Evolutionary conservation across 495 filamentous ascomycete species (phyloP).

Genomic region (Penicillium pancosmium): DNA sequence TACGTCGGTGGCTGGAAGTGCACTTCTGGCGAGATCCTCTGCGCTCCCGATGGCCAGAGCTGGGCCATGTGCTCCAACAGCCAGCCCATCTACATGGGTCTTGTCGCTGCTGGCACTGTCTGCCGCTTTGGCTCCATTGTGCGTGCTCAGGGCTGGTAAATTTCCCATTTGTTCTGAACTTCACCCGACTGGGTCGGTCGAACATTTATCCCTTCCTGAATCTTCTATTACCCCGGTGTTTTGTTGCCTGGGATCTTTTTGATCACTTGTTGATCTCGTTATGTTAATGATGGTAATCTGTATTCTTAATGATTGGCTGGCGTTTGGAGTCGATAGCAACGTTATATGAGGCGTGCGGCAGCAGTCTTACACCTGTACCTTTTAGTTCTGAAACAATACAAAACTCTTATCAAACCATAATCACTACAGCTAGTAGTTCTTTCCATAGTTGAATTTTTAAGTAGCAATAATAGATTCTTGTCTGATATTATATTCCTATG

Average conservation of each 20-base stretch:
- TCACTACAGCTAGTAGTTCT: not conserved
- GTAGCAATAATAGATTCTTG: not conserved
- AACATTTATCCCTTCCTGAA: not conserved
- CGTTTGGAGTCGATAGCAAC: conserved; percentile 1
- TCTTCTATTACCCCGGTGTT: conserved; percentile 5
- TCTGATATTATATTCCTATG: conserved; percentile 1
- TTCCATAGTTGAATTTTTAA: too few relatives aligned
- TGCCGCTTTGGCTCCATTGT: conserved; percentile 41
- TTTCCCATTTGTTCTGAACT: conserved; percentile 7
- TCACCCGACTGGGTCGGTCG: conserved; percentile 11
- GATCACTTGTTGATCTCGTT: conserved; percentile 11
- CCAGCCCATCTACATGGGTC: conserved; percentile 40
- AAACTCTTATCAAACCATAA: not conserved
- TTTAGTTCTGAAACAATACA: conserved; percentile 11
- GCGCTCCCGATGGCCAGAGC: conserved; percentile 37
- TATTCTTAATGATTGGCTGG: conserved; percentile 23
- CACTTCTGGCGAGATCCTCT: conserved; percentile 37
- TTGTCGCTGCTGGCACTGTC: conserved; percentile 42
- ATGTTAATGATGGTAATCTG: conserved; percentile 20
- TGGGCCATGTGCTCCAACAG: conserved; percentile 44
- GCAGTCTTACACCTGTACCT: not conserved
- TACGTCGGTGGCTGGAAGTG: conserved; percentile 28
- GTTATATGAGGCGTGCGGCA: conserved; percentile 10
- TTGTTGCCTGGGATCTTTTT: conserved; percentile 6
- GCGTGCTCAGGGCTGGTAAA: conserved; percentile 9